phyloP scores from a whole-genome alignment of 2,329 filamentous ascomycete genomes.

The Cercospora berteroae region DNA sequence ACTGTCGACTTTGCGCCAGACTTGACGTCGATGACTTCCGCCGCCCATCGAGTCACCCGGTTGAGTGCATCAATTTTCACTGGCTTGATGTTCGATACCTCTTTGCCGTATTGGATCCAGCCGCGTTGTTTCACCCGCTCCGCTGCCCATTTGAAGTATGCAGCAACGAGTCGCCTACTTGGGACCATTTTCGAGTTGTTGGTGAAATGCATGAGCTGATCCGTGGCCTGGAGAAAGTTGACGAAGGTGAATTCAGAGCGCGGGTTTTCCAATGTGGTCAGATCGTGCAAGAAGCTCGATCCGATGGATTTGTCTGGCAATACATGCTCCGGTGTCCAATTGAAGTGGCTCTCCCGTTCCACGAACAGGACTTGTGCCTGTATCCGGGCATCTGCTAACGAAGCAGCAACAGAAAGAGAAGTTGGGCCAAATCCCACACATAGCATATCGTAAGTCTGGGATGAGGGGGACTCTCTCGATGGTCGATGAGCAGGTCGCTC shows the following conservation, averaged over 20 bases:
- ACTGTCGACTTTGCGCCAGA: slow-evolving; percentile 19
- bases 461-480: slow-evolving; percentile 7
- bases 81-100: slow-evolving; percentile 24
- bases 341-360: slow-evolving; percentile 24
- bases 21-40: slow-evolving; percentile 20
- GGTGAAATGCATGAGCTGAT: slow-evolving; percentile 31
- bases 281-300: slow-evolving; percentile 30
- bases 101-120: slow-evolving; percentile 31
- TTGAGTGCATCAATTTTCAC: slow-evolving; percentile 12
- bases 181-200: slow-evolving; percentile 33
- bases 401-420: slow-evolving; percentile 28
- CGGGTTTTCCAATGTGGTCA: slow-evolving; percentile 33
- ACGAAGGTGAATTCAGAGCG: slow-evolving; percentile 34
- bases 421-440: slow-evolving; percentile 31
- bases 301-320: slow-evolving; percentile 25
- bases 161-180: slow-evolving; percentile 26
- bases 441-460: slow-evolving; percentile 27
- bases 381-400: slow-evolving; percentile 24
- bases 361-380: slow-evolving; percentile 26
- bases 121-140: slow-evolving; percentile 24
- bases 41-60: slow-evolving; percentile 23
- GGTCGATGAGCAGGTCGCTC: slow-evolving; percentile 10
- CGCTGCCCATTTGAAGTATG: slow-evolving; percentile 33
- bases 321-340: slow-evolving; percentile 23
- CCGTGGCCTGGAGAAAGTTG: slow-evolving; percentile 33